Percentiles rank a stretch among this genome's conserved stretches.
phyloP scores from a whole-genome alignment of 345 rosid genomes.

The Hibiscus tridactylites region DNA sequence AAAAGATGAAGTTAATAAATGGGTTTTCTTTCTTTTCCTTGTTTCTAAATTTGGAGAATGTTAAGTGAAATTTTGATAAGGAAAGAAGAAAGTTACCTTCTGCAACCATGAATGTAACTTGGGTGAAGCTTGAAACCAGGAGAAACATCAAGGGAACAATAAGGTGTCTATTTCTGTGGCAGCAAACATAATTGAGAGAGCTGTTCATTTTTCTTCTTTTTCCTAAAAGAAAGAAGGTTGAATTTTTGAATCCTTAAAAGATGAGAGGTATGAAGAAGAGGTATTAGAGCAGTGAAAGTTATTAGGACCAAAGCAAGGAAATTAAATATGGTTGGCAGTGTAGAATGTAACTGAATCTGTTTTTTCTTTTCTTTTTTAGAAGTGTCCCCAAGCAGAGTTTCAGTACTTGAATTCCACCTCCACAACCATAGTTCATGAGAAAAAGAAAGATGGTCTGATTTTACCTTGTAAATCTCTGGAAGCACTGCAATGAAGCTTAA shows the following conservation, averaged over 20 bases:
- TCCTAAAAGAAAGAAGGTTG: neutral
- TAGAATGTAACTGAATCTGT: slow-evolving; percentile 16
- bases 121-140: slow-evolving; percentile 25
- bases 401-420: slow-evolving; percentile 26
- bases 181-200: slow-evolving; percentile 18
- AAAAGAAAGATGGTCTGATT: slow-evolving; percentile 5
- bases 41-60: neutral
- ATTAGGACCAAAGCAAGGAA: slow-evolving; percentile 2
- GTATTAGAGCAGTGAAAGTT: slow-evolving; percentile 2
- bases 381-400: slow-evolving; percentile 15
- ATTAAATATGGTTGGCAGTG: slow-evolving; percentile 17
- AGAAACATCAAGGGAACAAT: slow-evolving; percentile 27
- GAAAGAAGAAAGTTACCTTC: slow-evolving; percentile 22
- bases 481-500: slow-evolving; percentile 11
- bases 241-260: neutral
- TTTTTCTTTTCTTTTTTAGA: neutral
- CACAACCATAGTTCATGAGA: neutral
- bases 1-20: neutral
- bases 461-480: neutral
- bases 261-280: neutral
- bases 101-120: slow-evolving; percentile 20
- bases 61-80: neutral
- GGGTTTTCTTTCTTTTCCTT: neutral
- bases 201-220: slow-evolving; percentile 24
- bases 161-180: slow-evolving; percentile 18